Evolutionary conservation across 495 filamentous ascomycete species (phyloP).

Genomic region (Penicillium manginii): DNA sequence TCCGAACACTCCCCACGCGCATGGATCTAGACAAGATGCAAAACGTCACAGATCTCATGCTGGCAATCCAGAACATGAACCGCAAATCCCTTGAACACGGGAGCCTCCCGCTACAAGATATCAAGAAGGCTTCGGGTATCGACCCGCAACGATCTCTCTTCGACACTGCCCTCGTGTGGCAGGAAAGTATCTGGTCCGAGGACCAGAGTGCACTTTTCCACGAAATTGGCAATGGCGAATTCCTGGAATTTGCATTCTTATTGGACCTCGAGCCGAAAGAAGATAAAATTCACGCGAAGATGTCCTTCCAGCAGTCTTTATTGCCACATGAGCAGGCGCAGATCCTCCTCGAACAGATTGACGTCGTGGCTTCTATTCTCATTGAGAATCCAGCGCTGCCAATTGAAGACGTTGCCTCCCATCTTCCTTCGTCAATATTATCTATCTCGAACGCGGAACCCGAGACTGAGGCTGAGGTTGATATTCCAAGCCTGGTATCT

Average conservation of each 20-base stretch:
- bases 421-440: slow-evolving; percentile 43
- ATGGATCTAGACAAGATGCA: slow-evolving; percentile 49
- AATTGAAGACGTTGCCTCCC: slow-evolving; percentile 34
- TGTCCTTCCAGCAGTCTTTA: slow-evolving; percentile 54
- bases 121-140: slow-evolving; percentile 60
- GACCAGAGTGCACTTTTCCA: slow-evolving; percentile 36
- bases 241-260: slow-evolving; percentile 72
- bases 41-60: slow-evolving; percentile 60
- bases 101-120: slow-evolving; percentile 63
- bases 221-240: slow-evolving; percentile 61
- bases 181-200: slow-evolving; percentile 61
- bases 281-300: slow-evolving; percentile 44
- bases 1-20: slow-evolving; percentile 69
- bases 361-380: slow-evolving; percentile 52
- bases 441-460: slow-evolving; percentile 58
- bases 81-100: slow-evolving; percentile 61
- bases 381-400: slow-evolving; percentile 39
- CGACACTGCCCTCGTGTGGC: slow-evolving; percentile 76
- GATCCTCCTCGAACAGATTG: slow-evolving; percentile 61
- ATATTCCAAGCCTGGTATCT: slow-evolving; percentile 41
- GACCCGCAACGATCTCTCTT: slow-evolving; percentile 57
- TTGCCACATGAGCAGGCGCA: slow-evolving; percentile 53
- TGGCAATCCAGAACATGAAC: slow-evolving; percentile 61
- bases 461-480: slow-evolving; percentile 7
- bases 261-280: slow-evolving; percentile 68